Percentiles rank a stretch among this genome's conserved stretches.
Evolutionary conservation across 805 yeast species (phyloP).

Genomic region (Candida sphagnicola): DNA sequence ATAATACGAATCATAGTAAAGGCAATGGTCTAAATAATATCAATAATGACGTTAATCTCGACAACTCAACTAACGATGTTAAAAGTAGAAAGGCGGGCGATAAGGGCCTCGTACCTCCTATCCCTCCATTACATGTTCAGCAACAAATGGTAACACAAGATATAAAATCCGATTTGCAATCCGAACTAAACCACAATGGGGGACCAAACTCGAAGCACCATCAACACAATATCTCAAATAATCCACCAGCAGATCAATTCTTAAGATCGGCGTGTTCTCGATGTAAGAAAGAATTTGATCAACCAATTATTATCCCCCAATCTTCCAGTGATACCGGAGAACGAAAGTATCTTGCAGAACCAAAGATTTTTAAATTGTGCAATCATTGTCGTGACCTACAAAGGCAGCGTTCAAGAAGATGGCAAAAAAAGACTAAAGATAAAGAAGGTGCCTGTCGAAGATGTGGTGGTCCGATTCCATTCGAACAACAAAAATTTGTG

Average conservation of each 20-base stretch:
- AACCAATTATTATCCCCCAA: constrained; percentile 33
- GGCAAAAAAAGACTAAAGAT: constrained; percentile 60
- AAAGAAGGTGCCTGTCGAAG: constrained; percentile 62
- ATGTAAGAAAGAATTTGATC: constrained; percentile 59
- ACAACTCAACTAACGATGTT: constrained; percentile 7
- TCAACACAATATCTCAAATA: neutral
- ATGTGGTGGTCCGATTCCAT: constrained; percentile 55
- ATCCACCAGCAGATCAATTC: constrained; percentile 17
- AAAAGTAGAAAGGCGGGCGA: constrained; percentile 4
- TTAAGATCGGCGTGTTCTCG: constrained; percentile 45
- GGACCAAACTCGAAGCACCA: neutral
- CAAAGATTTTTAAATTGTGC: constrained; percentile 51
- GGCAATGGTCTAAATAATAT: neutral
- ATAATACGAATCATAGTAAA: too few relatives aligned
- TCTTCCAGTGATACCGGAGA: constrained; percentile 13
- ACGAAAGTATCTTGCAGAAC: constrained; percentile 30
- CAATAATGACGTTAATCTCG: neutral
- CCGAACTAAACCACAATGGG: neutral
- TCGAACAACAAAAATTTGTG: constrained; percentile 49
- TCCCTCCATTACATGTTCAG: constrained; percentile 42
- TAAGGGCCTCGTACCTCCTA: constrained; percentile 25
- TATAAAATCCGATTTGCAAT: neutral
- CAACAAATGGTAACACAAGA: constrained; percentile 26
- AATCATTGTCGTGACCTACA: constrained; percentile 63
- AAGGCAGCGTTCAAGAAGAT: constrained; percentile 56